A percentile compares a stretch with the other conserved stretches of the same genome.
These are phyloP conservation scores for Ogataea angusta DNA, from an alignment of 805 yeast species.

Conservation along the genomic window DNA sequence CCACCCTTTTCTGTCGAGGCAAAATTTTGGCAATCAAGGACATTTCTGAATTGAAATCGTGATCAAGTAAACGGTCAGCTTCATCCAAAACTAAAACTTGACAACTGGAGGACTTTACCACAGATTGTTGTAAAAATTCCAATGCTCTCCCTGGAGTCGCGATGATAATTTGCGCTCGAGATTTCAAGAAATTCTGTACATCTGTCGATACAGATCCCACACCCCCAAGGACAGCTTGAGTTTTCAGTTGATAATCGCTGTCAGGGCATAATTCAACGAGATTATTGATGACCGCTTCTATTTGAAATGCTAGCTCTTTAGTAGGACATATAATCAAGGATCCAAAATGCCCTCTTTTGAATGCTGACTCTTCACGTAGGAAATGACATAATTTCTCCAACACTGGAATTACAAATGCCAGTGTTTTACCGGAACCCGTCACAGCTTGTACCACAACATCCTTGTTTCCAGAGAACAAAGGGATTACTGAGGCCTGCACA, in stretches of 20 bases:
- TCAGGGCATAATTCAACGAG: slow-evolving; percentile 59
- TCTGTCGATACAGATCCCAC: slow-evolving; percentile 67
- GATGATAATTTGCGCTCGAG: slow-evolving; percentile 69
- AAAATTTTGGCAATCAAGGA: slow-evolving; percentile 61
- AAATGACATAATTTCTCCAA: slow-evolving; percentile 56
- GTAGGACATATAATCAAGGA: slow-evolving; percentile 74
- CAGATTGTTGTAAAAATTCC: slow-evolving; percentile 63
- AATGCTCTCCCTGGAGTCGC: slow-evolving; percentile 91
- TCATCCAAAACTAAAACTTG: slow-evolving; percentile 85
- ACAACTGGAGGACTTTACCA: slow-evolving; percentile 58
- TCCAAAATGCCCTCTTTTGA: slow-evolving; percentile 63
- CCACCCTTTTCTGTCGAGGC: slow-evolving; percentile 92
- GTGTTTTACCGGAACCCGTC: slow-evolving; percentile 97
- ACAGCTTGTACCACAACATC: slow-evolving; percentile 97
- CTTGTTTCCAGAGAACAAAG: slow-evolving; percentile 75
- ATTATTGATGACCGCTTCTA: slow-evolving; percentile 58
- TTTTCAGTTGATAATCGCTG: slow-evolving; percentile 37
- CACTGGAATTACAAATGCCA: slow-evolving; percentile 84
- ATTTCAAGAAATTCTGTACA: slow-evolving; percentile 49
- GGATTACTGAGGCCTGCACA: slow-evolving; percentile 93
- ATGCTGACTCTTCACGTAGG: slow-evolving; percentile 25
- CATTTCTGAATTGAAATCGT: slow-evolving; percentile 68
- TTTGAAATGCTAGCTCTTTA: slow-evolving; percentile 64
- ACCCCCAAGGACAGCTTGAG: slow-evolving; percentile 68
- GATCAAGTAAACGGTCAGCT: slow-evolving; percentile 84